Evolutionary conservation across 2,329 filamentous ascomycete genomes (phyloP), one percentile per base, ranked within the genome.

Genomic region (Exophiala mesophila): DNA sequence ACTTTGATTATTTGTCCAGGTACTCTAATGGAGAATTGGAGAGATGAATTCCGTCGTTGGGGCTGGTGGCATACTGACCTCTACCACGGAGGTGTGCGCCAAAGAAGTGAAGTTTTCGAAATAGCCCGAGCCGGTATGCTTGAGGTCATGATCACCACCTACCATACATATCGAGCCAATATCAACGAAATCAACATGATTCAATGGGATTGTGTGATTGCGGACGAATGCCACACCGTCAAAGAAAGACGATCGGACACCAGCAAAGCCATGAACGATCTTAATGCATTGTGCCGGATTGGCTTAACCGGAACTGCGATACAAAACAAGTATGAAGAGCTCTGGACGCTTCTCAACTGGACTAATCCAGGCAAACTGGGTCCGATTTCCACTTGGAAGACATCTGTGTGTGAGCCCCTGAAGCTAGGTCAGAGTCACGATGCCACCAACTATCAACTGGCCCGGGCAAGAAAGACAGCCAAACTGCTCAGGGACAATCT

Each of bases 291-390:
- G 2, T 97, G 92, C 59, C 79, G 92, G 23, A 89, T 98, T 47
- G 92, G 92, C 0, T 72, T 98, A 6, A 97, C 89, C 0, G 92
- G 92, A 2, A 98, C 92, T 0, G 90, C 90, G 0, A 96, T 98
- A 32, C 92, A 98, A 60, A 98, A 98, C 63, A 92, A 87, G 53
- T 98, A 98, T 61, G 88, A 96, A 59, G 92, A 98, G 62, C 74
- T 98, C 1, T 98, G 90, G 90, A 94, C 88, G 0, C 71, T 98
- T 0, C 71, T 98, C 2, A 94, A 98, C 60, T 98, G 92, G 92
- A 89, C 88, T 0, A 92, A 94, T 55, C 92, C 92, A 0, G 90
- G 88, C 0, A 66, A 64, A 28, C 74, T 84, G 50, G 80, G 81
- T 0, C 77, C 80, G 0, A 65, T 85, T 7, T 69, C 76, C 4